These are phyloP conservation scores for Fraxinus pennsylvanica DNA, from an alignment of 257 asterid species.

Conservation along the genomic window DNA sequence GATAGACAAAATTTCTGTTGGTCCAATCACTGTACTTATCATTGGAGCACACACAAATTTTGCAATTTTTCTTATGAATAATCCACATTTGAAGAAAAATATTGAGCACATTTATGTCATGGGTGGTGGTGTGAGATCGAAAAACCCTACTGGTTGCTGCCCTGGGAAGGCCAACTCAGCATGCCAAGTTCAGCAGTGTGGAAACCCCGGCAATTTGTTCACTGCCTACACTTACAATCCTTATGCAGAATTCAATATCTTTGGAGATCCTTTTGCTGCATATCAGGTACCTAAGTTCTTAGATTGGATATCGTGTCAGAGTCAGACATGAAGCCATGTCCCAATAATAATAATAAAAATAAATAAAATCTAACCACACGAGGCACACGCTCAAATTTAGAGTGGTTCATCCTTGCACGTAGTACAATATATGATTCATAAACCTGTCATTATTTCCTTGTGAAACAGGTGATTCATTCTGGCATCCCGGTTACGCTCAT, in stretches of 20 bases:
- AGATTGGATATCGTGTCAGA: background rate
- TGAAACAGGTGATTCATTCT: slow-evolving; percentile 72
- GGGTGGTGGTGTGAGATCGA: slow-evolving; percentile 87
- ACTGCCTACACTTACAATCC: slow-evolving; percentile 69
- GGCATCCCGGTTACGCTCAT: slow-evolving; percentile 80
- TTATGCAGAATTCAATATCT: slow-evolving; percentile 78
- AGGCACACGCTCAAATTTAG: no score
- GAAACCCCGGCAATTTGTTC: slow-evolving; percentile 65
- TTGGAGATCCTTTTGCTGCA: slow-evolving; percentile 91
- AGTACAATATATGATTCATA: background rate
- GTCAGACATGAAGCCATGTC: background rate
- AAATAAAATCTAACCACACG: background rate
- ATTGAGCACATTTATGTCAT: slow-evolving; percentile 67
- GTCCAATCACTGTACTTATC: slow-evolving; percentile 60
- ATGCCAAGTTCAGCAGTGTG: slow-evolving; percentile 67
- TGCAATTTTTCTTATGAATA: slow-evolving; percentile 66
- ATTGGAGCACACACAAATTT: slow-evolving; percentile 63
- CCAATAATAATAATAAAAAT: slow-evolving; percentile 4
- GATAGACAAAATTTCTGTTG: slow-evolving; percentile 61
- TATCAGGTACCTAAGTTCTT: slow-evolving; percentile 56
- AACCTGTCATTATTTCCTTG: background rate
- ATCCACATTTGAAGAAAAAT: slow-evolving; percentile 73
- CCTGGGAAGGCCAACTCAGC: slow-evolving; percentile 48
- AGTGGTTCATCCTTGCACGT: background rate
- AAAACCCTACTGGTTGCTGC: slow-evolving; percentile 74